Evolutionary conservation across 306 rosid genomes (phyloP), one percentile per base, ranked within the genome.

Genomic region (Leucaena leucocephala): DNA sequence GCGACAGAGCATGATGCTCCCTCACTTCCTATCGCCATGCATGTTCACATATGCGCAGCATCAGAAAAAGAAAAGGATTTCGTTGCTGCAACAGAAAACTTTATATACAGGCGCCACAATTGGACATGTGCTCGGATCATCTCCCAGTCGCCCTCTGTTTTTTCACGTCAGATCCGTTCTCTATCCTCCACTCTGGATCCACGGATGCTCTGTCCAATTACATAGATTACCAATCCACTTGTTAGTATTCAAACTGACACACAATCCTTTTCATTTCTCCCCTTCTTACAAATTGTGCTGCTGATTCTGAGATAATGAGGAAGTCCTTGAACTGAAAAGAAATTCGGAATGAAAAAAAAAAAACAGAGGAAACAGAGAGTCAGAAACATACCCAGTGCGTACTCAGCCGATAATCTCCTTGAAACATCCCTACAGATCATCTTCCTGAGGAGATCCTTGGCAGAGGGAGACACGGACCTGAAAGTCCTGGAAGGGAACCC

Each of bases 391-490:
- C 97, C 82, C 64, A 95, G 82, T 55, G 97, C 98, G 52, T 95
- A 97, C 13, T 95, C 97, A 0, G 94, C 98, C 0, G 98, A 85
- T 8, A 95, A 69, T 70, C 98, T 85, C 70, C 90, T 85, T 1
- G 91, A 90, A 22, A 67, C 76, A 63, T 95, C 98, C 59, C 89
- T 86, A 43, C 88, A 92, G 1, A 95, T 84, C 97, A 95, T 91
- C 82, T 91, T 95, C 86, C 91, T 85, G 79, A 95, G n/a, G 10
- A 95, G 85, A 85, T 95, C 98, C 82, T 95, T 95, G 1, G 96
- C 97, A 38, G 82, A 72, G 1, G 96, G 76, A 1, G 98, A 92
- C 5, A 91, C 90, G 2, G 86, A 79, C 68, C 96, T 77, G 78
- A 95, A 95, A 64, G 85, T 55, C 85, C 93, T 88, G 0, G 93